phyloP scores from a whole-genome alignment of 139 green algal species.

The Closterium sp. region DNA sequence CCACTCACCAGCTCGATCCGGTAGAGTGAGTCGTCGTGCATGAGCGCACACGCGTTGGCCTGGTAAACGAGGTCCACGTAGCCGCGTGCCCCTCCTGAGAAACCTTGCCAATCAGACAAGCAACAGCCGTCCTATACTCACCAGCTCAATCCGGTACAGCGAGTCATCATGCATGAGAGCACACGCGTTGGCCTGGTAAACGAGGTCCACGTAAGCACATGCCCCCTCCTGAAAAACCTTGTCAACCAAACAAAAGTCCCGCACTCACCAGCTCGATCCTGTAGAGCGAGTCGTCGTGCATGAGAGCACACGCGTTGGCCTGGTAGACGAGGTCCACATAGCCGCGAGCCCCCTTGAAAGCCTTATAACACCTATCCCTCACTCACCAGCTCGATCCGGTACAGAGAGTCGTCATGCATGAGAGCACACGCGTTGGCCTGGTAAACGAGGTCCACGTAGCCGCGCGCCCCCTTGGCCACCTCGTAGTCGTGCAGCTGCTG shows the following conservation, averaged over 20 bases:
- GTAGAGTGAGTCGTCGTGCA: too few species aligned
- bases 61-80: slow-evolving; percentile 54
- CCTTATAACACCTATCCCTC: too few species aligned
- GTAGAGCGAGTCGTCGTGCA: neutral
- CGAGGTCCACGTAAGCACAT: slow-evolving; percentile 34
- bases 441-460: slow-evolving; percentile 53
- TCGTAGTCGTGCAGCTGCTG: slow-evolving; percentile 75
- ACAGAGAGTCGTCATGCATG: slow-evolving; percentile 28
- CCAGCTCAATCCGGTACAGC: neutral
- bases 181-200: slow-evolving; percentile 70
- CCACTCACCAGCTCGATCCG: neutral
- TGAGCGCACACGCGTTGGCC: slow-evolving; percentile 78
- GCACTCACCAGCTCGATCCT: neutral
- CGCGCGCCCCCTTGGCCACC: slow-evolving; percentile 45
- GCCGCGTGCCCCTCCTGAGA: too few species aligned
- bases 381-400: neutral
- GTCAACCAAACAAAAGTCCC: too few species aligned
- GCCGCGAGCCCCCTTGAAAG: slow-evolving; percentile 24
- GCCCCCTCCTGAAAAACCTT: too few species aligned
- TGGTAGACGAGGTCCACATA: slow-evolving; percentile 54
- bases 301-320: slow-evolving; percentile 78
- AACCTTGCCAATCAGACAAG: too few species aligned
- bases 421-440: slow-evolving; percentile 75
- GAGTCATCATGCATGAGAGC: slow-evolving; percentile 60
- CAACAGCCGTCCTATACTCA: too few species aligned